Percentiles rank a stretch among this genome's conserved stretches.
phyloP scores from a whole-genome alignment of 2,329 filamentous ascomycete species.

The Xylariaceae sp. region DNA sequence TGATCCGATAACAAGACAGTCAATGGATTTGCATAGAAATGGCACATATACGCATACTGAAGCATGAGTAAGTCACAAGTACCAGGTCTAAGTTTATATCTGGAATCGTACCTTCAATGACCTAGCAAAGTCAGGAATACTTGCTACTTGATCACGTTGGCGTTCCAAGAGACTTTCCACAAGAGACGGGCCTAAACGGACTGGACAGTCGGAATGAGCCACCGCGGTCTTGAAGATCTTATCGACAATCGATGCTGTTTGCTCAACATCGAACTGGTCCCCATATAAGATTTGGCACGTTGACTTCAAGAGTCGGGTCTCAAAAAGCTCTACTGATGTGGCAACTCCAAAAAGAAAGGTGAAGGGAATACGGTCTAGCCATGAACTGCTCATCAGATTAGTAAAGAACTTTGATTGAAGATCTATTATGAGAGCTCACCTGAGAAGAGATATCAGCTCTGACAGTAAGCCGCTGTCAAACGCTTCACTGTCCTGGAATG shows the following conservation, averaged over 20 bases:
- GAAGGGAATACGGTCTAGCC: slow-evolving; percentile 73
- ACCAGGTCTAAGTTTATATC: too few species aligned
- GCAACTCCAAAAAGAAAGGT: slow-evolving; percentile 75
- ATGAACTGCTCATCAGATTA: slow-evolving; percentile 41
- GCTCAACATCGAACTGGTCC: slow-evolving; percentile 72
- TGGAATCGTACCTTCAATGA: slow-evolving; percentile 64
- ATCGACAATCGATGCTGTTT: slow-evolving; percentile 67
- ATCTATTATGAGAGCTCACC: slow-evolving; percentile 44
- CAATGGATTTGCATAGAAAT: slow-evolving; percentile 75
- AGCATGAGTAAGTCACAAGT: too few species aligned
- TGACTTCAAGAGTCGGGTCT: slow-evolving; percentile 66
- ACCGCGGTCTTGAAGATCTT: slow-evolving; percentile 65
- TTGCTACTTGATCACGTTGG: slow-evolving; percentile 73
- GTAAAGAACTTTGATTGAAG: slow-evolving; percentile 26
- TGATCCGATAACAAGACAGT: slow-evolving; percentile 54
- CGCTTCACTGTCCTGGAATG: slow-evolving; percentile 77
- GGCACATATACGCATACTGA: slow-evolving; percentile 80
- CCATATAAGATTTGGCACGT: slow-evolving; percentile 66
- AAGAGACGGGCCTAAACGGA: slow-evolving; percentile 63
- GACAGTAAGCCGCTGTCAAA: slow-evolving; percentile 71
- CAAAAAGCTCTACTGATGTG: slow-evolving; percentile 75
- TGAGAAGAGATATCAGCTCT: slow-evolving; percentile 65
- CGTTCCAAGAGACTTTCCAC: slow-evolving; percentile 63
- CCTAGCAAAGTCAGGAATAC: slow-evolving; percentile 67
- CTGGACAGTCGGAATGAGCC: slow-evolving; percentile 49